Evolutionary conservation across 805 yeast genomes (phyloP).

Genomic region (Candida schatavii): DNA sequence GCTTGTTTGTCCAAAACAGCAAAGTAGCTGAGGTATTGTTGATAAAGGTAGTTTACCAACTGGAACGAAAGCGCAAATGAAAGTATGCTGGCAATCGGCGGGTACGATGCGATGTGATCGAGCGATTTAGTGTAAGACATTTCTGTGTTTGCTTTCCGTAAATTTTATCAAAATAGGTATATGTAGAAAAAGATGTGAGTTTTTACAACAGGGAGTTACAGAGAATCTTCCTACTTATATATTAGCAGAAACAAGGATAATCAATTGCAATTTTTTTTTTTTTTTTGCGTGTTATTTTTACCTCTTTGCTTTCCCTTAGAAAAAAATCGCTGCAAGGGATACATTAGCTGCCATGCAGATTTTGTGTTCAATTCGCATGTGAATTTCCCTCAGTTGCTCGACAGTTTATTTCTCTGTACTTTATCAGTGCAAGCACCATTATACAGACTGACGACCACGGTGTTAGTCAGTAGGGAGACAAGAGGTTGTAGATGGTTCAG

Average conservation of each 20-base stretch:
- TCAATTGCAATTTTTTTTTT: background rate
- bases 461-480: no score
- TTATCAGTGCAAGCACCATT: no score
- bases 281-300: no score
- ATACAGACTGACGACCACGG: no score
- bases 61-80: slow-evolving; percentile 24
- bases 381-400: background rate
- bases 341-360: background rate
- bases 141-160: no score
- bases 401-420: no score
- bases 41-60: slow-evolving; percentile 21
- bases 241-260: background rate
- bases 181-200: background rate
- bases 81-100: slow-evolving; percentile 21
- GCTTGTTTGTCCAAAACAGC: slow-evolving; percentile 21
- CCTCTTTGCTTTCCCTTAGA: background rate
- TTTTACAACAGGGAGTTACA: background rate
- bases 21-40: slow-evolving; percentile 20
- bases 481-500: no score
- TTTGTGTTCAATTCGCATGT: background rate
- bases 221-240: background rate
- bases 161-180: background rate
- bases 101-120: slow-evolving; percentile 31
- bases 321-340: background rate
- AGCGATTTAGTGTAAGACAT: slow-evolving; percentile 22